Base-by-base conservation (phyloP, 2,329 filamentous ascomycete genomes). In the Colletotrichum spinosum region DNA sequence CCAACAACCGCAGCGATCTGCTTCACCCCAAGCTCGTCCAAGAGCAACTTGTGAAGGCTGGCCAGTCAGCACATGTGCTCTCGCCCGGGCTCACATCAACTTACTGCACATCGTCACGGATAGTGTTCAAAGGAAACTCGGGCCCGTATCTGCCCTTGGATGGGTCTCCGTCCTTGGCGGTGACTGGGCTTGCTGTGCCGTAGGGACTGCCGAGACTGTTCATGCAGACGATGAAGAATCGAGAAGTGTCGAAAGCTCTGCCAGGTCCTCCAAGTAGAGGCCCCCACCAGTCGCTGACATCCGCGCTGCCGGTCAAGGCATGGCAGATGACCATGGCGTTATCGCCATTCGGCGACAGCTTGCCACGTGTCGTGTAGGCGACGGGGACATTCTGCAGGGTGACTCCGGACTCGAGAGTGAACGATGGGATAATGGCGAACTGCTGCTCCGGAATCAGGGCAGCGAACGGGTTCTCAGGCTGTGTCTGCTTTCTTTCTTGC, bases 41-140 rank as follows among this genome's bases (percentile, higher is more conserved):
- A 83, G 8, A 97, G 80, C 39, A 95, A 79, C 76, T 90, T 93
- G 81, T 96, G 94, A 52, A 96, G 84, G 69, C 90, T 92, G 69
- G 8, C 45, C 71, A 68, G 15, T 15, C 48, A 34, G 37, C 4
- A 41, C 12, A 9, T 33, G 3, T 13, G 11, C 33, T 33, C 13
- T 9, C 8, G 8, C 6, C 25, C 13, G 46, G 33, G 35, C 49
- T n/a, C 8, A 25, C n/a, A 5, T 37, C 0, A 37, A 77, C 91
- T 81, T 80, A 96, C 92, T 92, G 94, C 57, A 98, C 95, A 80
- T 99, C 96, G 76, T 99, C 96, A 70, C 95, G 86, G 69, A 99
- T 93, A 0, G 96, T 98, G 1, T 96, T 97, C 69, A 99, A 81
- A 51, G 96, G 96, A 71, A 99, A 99, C 74, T 99, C 96, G 1